A percentile compares a stretch with the other conserved stretches of the same genome.
Evolutionary conservation across 176 grass and related monocot species (phyloP).

Genomic region (Lolium perenne): DNA sequence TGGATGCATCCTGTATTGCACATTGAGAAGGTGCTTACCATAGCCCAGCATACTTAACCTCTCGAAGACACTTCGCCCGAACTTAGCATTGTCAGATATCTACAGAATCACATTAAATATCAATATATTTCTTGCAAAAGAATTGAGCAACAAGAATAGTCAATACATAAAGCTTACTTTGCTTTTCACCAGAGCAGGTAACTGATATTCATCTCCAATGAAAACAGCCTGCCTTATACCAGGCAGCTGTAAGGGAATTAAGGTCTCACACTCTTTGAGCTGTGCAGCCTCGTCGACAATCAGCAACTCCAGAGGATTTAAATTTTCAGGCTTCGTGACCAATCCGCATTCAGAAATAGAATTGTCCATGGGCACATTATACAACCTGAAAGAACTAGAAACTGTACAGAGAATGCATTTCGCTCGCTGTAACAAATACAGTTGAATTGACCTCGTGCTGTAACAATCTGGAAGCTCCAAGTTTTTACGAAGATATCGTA

Average conservation of each 20-base stretch:
- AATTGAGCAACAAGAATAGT: neutral
- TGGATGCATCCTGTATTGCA: conserved; percentile 76
- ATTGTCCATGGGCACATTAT: neutral
- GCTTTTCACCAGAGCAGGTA: conserved; percentile 69
- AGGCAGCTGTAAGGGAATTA: conserved; percentile 57
- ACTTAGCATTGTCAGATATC: conserved; percentile 52
- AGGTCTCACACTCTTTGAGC: conserved; percentile 69
- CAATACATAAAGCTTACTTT: conserved; percentile 37
- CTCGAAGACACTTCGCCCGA: conserved; percentile 61
- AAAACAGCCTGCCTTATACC: conserved; percentile 53
- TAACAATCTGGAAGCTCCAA: conserved; percentile 27
- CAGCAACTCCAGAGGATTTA: conserved; percentile 31
- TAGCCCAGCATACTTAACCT: conserved; percentile 59
- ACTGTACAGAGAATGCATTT: conserved; percentile 46
- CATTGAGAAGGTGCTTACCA: conserved; percentile 61
- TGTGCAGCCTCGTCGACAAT: conserved; percentile 77
- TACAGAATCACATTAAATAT: conserved; percentile 32
- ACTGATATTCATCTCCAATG: conserved; percentile 65
- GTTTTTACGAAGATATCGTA: neutral
- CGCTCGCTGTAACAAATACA: conserved; percentile 26
- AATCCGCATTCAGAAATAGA: neutral
- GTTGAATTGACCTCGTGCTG: neutral
- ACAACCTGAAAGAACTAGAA: conserved; percentile 41
- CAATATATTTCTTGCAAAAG: neutral
- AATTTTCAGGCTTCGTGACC: neutral